Evolutionary conservation across 768 basidiomycete genomes (phyloP), one percentile per base, ranked within the genome.

Genomic region (Kwoniella mangroviensis): DNA sequence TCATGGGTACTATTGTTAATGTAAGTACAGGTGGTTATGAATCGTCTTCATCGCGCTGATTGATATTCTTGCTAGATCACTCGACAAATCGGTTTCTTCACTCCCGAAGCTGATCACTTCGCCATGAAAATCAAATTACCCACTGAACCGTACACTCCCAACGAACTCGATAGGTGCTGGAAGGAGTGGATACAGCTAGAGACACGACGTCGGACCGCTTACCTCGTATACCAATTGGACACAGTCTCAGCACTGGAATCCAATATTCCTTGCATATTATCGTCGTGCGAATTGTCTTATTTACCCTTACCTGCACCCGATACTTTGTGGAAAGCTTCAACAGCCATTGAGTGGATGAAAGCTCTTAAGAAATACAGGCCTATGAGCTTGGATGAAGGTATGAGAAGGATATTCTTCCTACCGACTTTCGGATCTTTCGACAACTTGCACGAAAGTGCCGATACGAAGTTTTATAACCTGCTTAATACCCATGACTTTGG

Each of bases 271-370:
- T 77, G 78, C 22, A 75, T 77, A 57, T 72, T 84, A 2, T 61
- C 71, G 5, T 67, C 82, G 0, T 72, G 67, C 58, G 84, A 84
- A 45, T 24, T 84, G 1, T 73, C 79, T 15, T 63, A 74, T 42
- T 58, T 85, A 53, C 84, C 84, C 1, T 75, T 84, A 0, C 84
- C 84, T 7, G 83, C 83, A 3, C 76, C 84, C 3, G 82, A 84
- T 63, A 71, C 79, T 6, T 55, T 84, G 3, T 85, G 84, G 84
- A 74, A 75, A 58, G 84, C 84, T 11, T 70, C 67, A 1, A 78
- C 75, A 4, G 79, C 84, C 4, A 70, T 71, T 10, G 77, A 75
- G 4, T 85, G 84, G 84, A 63, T 71, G 1, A 68, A 70, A n/a
- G 78, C 77, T 3, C 73, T 83, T 13, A 73, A 74, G 40, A 72